Evolutionary conservation across 768 basidiomycete species (phyloP).

Genomic region (Boletellus emodensis): DNA sequence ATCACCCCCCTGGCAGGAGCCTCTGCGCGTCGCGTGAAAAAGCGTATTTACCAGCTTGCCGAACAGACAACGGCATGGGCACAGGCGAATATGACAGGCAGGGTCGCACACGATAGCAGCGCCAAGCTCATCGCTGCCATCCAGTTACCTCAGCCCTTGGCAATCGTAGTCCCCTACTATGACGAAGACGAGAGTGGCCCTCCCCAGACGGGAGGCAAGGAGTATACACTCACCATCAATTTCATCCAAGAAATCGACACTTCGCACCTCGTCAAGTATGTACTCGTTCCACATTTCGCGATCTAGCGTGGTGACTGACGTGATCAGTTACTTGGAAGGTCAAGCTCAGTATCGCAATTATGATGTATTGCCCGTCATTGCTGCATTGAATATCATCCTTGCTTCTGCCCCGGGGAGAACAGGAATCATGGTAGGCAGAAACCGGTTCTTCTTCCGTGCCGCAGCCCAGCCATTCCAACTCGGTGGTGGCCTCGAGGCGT

Average conservation of each 20-base stretch:
- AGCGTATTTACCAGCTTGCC: constrained; percentile 47
- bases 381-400: constrained; percentile 50
- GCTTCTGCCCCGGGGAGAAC: constrained; percentile 42
- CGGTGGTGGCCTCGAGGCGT: constrained; percentile 55
- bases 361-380: constrained; percentile 44
- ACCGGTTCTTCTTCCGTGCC: constrained; percentile 48
- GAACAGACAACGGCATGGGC: constrained; percentile 41
- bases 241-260: constrained; percentile 45
- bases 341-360: constrained; percentile 39
- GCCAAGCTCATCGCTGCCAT: constrained; percentile 43
- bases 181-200: constrained; percentile 44
- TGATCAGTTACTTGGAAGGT: constrained; percentile 43
- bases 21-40: constrained; percentile 37
- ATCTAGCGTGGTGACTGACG: constrained; percentile 6
- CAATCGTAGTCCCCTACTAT: constrained; percentile 37
- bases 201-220: constrained; percentile 31
- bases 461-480: constrained; percentile 31
- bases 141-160: constrained; percentile 39
- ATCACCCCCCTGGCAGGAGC: constrained; percentile 35
- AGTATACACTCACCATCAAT: constrained; percentile 42
- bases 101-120: constrained; percentile 46
- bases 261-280: constrained; percentile 36
- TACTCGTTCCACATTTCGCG: constrained; percentile 5
- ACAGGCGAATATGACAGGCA: constrained; percentile 36
- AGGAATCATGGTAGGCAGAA: constrained; percentile 50